Conservation (phyloP, 2,329 filamentous ascomycete species). For the Chalaropsis thielavioides region DNA sequence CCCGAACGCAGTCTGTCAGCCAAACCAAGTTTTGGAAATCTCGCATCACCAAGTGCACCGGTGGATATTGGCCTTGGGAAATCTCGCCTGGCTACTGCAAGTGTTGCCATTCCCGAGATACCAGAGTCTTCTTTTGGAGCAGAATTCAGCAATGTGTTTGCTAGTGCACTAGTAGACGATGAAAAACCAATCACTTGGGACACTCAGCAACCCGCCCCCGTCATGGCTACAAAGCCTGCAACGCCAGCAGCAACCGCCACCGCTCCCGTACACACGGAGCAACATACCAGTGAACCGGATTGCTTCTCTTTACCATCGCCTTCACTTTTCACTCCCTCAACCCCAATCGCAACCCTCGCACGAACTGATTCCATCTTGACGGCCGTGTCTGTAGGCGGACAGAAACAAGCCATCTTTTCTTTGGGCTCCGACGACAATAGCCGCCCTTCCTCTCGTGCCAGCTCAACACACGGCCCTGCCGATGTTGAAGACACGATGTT, state of each 20-base stretch:
- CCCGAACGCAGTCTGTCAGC: not conserved
- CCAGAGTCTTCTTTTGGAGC: constrained; percentile 3
- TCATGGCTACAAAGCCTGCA: not conserved
- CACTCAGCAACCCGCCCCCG: not conserved
- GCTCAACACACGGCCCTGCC: not conserved
- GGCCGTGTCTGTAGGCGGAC: not conserved
- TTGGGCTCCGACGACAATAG: not conserved
- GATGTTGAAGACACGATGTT: constrained; percentile 14
- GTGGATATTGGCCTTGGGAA: not conserved
- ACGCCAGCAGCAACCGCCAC: not conserved
- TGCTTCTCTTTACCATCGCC: not conserved
- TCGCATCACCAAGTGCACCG: not conserved
- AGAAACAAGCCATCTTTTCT: constrained; percentile 9
- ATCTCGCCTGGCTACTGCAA: not conserved
- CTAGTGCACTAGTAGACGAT: not conserved
- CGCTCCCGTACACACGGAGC: not conserved
- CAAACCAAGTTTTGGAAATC: not conserved
- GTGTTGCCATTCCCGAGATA: not conserved
- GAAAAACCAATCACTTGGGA: not conserved
- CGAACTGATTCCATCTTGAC: not conserved
- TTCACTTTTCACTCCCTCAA: not conserved
- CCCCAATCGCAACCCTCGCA: not conserved
- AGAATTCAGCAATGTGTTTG: not conserved
- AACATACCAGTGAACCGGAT: not conserved
- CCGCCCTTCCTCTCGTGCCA: constrained; percentile 5